phyloP scores from a whole-genome alignment of 306 rosid genomes.

The Datisca glomerata region DNA sequence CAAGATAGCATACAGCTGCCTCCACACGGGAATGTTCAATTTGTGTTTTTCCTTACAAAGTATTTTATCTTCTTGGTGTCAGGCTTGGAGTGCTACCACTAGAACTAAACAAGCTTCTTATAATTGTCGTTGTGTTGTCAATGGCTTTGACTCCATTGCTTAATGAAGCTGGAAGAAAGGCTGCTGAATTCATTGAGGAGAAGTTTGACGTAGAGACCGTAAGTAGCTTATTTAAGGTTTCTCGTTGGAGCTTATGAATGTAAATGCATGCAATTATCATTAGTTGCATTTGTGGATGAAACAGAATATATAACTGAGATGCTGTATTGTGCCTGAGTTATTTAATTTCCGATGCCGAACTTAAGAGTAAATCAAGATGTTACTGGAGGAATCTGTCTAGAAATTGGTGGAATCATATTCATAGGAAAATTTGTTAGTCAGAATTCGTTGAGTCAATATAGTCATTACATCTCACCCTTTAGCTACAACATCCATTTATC shows the following conservation, averaged over 20 bases:
- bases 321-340: too few relatives aligned
- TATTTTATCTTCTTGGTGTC: slow-evolving; percentile 23
- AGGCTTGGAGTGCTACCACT: slow-evolving; percentile 98
- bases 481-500: too few relatives aligned
- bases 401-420: too few relatives aligned
- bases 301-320: too few relatives aligned
- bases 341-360: too few relatives aligned
- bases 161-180: slow-evolving; percentile 93
- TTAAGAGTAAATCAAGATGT: too few relatives aligned
- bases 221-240: slow-evolving; percentile 16
- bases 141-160: slow-evolving; percentile 96
- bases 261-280: slow-evolving; percentile 4
- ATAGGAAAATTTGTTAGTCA: too few relatives aligned
- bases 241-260: background rate
- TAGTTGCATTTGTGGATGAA: too few relatives aligned
- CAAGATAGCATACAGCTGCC: slow-evolving; percentile 5
- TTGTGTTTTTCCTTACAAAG: slow-evolving; percentile 17
- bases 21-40: slow-evolving; percentile 8
- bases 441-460: too few relatives aligned
- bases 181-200: slow-evolving; percentile 52
- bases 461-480: too few relatives aligned
- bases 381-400: too few relatives aligned
- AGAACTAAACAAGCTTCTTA: slow-evolving; percentile 95
- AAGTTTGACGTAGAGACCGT: slow-evolving; percentile 43
- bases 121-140: slow-evolving; percentile 92